Percentiles rank a stretch among this genome's conserved stretches.
Evolutionary conservation across 2,329 filamentous ascomycete genomes (phyloP).

Genomic region (Fusarium annulatum): DNA sequence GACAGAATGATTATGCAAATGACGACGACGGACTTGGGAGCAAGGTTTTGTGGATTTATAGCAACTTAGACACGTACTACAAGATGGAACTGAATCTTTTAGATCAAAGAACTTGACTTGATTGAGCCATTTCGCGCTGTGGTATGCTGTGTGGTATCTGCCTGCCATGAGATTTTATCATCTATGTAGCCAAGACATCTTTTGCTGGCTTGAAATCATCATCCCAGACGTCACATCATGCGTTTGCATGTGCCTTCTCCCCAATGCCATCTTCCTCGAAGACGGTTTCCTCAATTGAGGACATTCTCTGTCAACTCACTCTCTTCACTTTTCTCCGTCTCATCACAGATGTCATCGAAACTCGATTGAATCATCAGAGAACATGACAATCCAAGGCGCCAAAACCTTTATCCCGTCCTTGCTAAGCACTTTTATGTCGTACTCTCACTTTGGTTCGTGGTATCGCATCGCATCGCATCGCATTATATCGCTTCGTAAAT

Average conservation of each 20-base stretch:
- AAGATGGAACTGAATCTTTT: slow-evolving; percentile 45
- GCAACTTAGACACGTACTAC: slow-evolving; percentile 42
- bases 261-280: background rate
- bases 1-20: slow-evolving; percentile 40
- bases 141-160: slow-evolving; percentile 6
- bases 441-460: slow-evolving; percentile 10
- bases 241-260: background rate
- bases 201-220: slow-evolving; percentile 9
- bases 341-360: background rate
- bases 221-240: background rate
- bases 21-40: slow-evolving; percentile 44
- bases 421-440: background rate
- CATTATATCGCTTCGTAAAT: slow-evolving; percentile 42
- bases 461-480: slow-evolving; percentile 29
- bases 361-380: slow-evolving; percentile 9
- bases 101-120: slow-evolving; percentile 18
- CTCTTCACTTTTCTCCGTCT: background rate
- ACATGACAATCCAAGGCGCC: slow-evolving; percentile 8
- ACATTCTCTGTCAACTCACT: background rate
- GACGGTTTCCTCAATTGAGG: background rate
- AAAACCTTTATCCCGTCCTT: slow-evolving; percentile 7
- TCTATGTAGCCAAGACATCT: slow-evolving; percentile 7
- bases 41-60: slow-evolving; percentile 39
- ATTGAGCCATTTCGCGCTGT: background rate
- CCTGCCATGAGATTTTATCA: slow-evolving; percentile 16